Percentiles rank a stretch among this genome's conserved stretches.
Evolutionary conservation across 176 grass and related monocot genomes (phyloP).

Genomic region (Rhynchospora tenuis): DNA sequence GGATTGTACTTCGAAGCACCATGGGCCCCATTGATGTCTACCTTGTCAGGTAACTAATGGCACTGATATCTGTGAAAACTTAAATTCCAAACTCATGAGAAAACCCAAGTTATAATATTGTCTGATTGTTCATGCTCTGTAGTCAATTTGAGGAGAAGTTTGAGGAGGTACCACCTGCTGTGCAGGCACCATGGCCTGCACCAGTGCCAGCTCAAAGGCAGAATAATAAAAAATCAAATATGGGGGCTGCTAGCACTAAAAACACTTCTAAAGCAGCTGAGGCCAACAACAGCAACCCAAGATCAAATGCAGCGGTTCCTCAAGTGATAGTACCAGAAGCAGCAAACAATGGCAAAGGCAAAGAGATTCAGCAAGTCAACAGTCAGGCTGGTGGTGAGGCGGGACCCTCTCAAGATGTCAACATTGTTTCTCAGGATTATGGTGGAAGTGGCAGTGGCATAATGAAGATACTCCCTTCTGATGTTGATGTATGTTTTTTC

Average conservation of each 20-base stretch:
- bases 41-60: conserved; percentile 67
- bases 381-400: conserved; percentile 28
- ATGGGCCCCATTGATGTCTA: conserved; percentile 92
- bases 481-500: conserved; percentile 57
- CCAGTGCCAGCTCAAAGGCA: conserved; percentile 6
- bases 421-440: conserved; percentile 53
- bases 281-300: conserved; percentile 19
- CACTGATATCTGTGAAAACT: background rate
- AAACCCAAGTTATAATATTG: conserved; percentile 15
- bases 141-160: conserved; percentile 83
- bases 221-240: conserved; percentile 24
- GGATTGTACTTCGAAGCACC: conserved; percentile 79
- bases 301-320: conserved; percentile 14
- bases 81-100: background rate
- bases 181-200: conserved; percentile 20
- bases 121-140: conserved; percentile 31
- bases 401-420: conserved; percentile 26
- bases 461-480: conserved; percentile 75
- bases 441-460: conserved; percentile 39
- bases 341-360: conserved; percentile 31
- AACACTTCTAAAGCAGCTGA: background rate
- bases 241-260: background rate
- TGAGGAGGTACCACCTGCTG: conserved; percentile 47
- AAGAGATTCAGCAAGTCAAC: conserved; percentile 22
- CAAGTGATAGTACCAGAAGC: conserved; percentile 28